Evolutionary conservation across 441 rosid genomes (phyloP), one percentile per base, ranked within the genome.

Genomic region (Adansonia grandidieri): DNA sequence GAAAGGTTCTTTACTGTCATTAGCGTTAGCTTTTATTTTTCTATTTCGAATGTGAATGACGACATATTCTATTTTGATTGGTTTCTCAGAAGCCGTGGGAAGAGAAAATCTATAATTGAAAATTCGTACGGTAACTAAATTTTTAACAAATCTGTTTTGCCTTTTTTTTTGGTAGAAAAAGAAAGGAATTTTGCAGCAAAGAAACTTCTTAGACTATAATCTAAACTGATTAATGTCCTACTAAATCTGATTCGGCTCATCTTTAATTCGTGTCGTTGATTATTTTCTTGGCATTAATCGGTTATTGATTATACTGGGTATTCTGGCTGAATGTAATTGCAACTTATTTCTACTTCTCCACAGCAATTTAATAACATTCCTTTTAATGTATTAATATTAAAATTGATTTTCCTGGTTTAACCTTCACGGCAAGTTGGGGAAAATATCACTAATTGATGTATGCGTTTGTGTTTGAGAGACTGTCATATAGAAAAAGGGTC

Each of bases 21-120:
- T 45, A 9, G 50, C 28, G 32, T 40, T 73, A 28, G 9, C 1
- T 2, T 2, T 44, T 32, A 5, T n/a, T 19, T 44, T 17, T 20
- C 0, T 40, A 6, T 1, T 6, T 17, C 9, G 37, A 13, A 22
- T 47, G 20, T 48, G 60, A 65, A 32, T 17, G 24, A 5, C 60
- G 14, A 71, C 51, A 4, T 51, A 71, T 51, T 51, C 47, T 51
- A 32, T 51, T 71, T 13, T 53, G 24, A 51, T 71, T 51, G 60
- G 61, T 51, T 71, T 24, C 74, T 51, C 60, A 15, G 60, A 32
- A 53, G 32, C 45, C 24, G 74, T 24, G 74, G 74, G 62, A 71
- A 71, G 24, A 9, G 6, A 0, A 14, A 71, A 3, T 8, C 53
- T 71, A 28, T 32, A 51, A 15, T 28, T 71, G 60, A 32, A 71